Evolutionary conservation across 176 grass and related monocot genomes (phyloP).

Genomic region (Puya raimondii): DNA sequence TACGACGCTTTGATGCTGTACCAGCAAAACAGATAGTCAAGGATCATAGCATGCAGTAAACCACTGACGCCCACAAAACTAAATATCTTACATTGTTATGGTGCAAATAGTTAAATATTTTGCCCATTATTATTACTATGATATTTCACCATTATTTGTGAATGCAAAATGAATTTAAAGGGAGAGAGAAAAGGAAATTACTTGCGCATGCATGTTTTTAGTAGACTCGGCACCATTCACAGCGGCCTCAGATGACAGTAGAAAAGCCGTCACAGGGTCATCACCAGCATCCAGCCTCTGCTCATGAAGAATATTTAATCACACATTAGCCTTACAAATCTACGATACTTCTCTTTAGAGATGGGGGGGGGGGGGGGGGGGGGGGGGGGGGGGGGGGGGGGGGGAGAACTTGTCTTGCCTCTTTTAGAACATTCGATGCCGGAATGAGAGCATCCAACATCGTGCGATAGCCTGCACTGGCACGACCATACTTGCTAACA

Average conservation of each 20-base stretch:
- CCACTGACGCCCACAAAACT: not conserved
- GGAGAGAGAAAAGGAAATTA: slow-evolving; percentile 17
- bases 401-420: too few relatives aligned
- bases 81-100: not conserved
- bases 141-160: not conserved
- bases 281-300: slow-evolving; percentile 80
- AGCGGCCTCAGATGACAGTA: slow-evolving; percentile 81
- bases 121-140: not conserved
- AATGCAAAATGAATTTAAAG: not conserved
- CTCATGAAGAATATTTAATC: slow-evolving; percentile 18
- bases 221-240: slow-evolving; percentile 79
- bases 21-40: too few relatives aligned
- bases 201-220: slow-evolving; percentile 92
- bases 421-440: slow-evolving; percentile 59
- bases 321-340: slow-evolving; percentile 2
- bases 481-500: slow-evolving; percentile 97
- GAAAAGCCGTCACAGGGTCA: slow-evolving; percentile 70
- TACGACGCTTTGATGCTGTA: too few relatives aligned
- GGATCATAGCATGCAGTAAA: not conserved
- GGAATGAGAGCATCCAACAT: slow-evolving; percentile 99
- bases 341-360: not conserved
- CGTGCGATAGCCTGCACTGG: slow-evolving; percentile 73
- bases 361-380: too few relatives aligned
- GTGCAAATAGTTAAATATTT: not conserved
- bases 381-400: too few relatives aligned